phyloP scores from a whole-genome alignment of 192 early-diverging fungal genomes.

The Podila epigama region DNA sequence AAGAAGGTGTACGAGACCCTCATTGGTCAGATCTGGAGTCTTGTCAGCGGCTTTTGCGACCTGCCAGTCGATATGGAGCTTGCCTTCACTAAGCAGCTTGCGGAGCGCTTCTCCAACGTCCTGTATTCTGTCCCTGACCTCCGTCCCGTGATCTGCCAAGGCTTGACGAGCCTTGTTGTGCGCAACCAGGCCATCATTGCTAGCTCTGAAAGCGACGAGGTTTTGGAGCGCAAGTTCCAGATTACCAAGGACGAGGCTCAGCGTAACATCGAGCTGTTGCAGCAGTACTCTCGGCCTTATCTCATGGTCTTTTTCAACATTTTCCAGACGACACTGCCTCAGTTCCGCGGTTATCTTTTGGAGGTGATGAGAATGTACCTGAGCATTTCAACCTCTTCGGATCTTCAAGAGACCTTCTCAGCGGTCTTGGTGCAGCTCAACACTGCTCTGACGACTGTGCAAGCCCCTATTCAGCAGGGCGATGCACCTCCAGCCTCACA shows the following conservation, averaged over 20 bases:
- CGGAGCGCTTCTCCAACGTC: constrained; percentile 77
- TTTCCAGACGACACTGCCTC: constrained; percentile 70
- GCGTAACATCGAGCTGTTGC: constrained; percentile 65
- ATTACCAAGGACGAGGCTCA: constrained; percentile 61
- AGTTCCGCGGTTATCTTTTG: constrained; percentile 69
- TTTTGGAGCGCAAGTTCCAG: constrained; percentile 54
- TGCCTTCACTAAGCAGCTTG: constrained; percentile 68
- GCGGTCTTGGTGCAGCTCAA: constrained; percentile 67
- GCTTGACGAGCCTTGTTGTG: constrained; percentile 70
- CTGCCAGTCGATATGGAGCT: constrained; percentile 77
- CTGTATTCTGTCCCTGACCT: constrained; percentile 77
- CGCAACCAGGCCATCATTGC: constrained; percentile 55
- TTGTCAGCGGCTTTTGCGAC: constrained; percentile 87
- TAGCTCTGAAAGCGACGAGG: constrained; percentile 49
- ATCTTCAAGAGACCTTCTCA: constrained; percentile 71
- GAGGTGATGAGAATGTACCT: constrained; percentile 76
- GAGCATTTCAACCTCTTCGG: constrained; percentile 62
- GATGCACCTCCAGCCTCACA: constrained; percentile 79
- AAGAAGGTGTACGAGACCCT: constrained; percentile 93
- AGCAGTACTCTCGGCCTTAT: constrained; percentile 73
- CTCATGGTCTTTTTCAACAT: constrained; percentile 83
- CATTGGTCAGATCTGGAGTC: constrained; percentile 86
- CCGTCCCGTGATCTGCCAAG: constrained; percentile 80
- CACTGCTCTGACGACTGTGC: constrained; percentile 63
- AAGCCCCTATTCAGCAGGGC: constrained; percentile 49